These are phyloP conservation scores for Chrysopogon serrulatus DNA, from an alignment of 176 grass and related monocot genomes.

Conservation along the genomic window DNA sequence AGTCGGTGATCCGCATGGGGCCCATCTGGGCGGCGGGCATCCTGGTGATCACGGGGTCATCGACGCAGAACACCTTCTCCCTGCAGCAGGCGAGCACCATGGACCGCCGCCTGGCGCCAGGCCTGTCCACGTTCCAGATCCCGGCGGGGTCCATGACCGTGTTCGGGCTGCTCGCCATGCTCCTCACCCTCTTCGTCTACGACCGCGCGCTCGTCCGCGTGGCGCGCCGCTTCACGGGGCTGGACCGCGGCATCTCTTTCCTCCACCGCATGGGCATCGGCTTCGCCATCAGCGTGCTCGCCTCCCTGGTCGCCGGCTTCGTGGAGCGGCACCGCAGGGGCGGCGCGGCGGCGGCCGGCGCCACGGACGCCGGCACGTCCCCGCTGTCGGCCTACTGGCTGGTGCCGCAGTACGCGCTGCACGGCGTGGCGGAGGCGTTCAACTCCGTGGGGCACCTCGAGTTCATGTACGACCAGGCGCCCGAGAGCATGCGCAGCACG, in stretches of 20 bases:
- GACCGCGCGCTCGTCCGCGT: slow-evolving; percentile 56
- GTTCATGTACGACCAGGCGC: slow-evolving; percentile 89
- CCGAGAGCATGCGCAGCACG: slow-evolving; percentile 88
- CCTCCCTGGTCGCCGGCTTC: slow-evolving; percentile 55
- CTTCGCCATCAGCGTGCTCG: slow-evolving; percentile 41
- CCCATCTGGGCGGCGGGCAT: slow-evolving; percentile 88
- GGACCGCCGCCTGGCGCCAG: slow-evolving; percentile 54
- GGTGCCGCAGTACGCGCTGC: slow-evolving; percentile 72
- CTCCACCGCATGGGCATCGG: slow-evolving; percentile 75
- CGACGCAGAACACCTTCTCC: slow-evolving; percentile 69
- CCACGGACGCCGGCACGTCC: slow-evolving; percentile 36
- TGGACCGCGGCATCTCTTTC: slow-evolving; percentile 74
- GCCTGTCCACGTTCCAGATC: slow-evolving; percentile 58
- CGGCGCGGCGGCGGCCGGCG: slow-evolving; percentile 7
- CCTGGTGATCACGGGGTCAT: slow-evolving; percentile 59
- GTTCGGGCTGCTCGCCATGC: slow-evolving; percentile 57
- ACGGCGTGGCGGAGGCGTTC: slow-evolving; percentile 71
- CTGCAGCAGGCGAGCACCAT: slow-evolving; percentile 83
- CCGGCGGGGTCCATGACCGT: slow-evolving; percentile 75
- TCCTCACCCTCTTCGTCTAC: slow-evolving; percentile 54
- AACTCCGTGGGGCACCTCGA: slow-evolving; percentile 72
- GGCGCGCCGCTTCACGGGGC: slow-evolving; percentile 54
- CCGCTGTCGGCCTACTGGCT: slow-evolving; percentile 70
- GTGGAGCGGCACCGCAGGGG: slow-evolving; percentile 50
- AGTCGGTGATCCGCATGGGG: slow-evolving; percentile 71